These are phyloP conservation scores for Tetrapyrgos nigripes DNA, from an alignment of 1,284 basidiomycete genomes.

Conservation along the genomic window DNA sequence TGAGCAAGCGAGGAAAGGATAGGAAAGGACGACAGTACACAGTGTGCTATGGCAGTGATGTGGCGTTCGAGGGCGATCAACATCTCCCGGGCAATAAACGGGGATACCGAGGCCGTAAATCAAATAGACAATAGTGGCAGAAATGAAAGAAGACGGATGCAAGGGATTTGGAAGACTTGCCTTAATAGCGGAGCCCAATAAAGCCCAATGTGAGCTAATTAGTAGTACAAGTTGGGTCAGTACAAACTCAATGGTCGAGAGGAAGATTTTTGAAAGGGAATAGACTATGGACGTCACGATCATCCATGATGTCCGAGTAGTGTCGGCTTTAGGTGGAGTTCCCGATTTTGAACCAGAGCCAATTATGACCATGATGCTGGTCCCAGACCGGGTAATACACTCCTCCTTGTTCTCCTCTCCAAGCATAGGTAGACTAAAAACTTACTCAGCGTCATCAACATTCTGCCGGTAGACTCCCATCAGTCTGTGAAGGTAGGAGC, in stretches of 20 bases:
- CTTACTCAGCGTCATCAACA: constrained; percentile 31
- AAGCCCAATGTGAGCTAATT: constrained; percentile 28
- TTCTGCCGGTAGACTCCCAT: constrained; percentile 34
- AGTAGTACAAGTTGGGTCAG: not conserved
- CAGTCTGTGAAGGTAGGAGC: constrained; percentile 16
- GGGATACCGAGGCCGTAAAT: not conserved
- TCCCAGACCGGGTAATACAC: no score
- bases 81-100: no score
- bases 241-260: not conserved
- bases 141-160: not conserved
- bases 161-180: constrained; percentile 3
- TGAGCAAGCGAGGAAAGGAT: no score
- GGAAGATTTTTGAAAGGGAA: not conserved
- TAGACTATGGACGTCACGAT: not conserved
- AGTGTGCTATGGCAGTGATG: no score
- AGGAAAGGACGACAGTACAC: no score
- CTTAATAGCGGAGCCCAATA: constrained; percentile 30
- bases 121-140: not conserved
- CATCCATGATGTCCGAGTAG: no score
- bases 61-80: no score
- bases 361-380: no score
- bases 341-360: no score
- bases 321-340: no score
- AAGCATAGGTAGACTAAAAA: not conserved
- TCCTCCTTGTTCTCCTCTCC: no score